These are phyloP conservation scores for Talaromyces wortmannii DNA, from an alignment of 495 filamentous ascomycete genomes.

Conservation along the genomic window DNA sequence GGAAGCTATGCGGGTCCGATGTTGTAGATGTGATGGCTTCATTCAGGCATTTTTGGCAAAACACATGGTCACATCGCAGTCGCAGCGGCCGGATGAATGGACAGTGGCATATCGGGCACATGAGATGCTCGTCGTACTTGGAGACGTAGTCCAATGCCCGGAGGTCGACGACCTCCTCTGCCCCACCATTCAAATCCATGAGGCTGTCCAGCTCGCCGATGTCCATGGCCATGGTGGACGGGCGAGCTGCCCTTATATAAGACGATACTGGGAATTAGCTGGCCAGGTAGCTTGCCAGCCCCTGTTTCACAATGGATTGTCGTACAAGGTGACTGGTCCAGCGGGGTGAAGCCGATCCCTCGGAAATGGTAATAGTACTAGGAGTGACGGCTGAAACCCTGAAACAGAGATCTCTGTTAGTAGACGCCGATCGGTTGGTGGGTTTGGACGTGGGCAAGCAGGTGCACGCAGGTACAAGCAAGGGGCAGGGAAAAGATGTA, in stretches of 20 bases:
- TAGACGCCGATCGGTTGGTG: too few relatives aligned
- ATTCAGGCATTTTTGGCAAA: constrained; percentile 67
- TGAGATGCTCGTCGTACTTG: constrained; percentile 65
- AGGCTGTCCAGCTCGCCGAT: constrained; percentile 1
- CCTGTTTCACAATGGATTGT: too few relatives aligned
- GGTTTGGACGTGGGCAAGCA: too few relatives aligned
- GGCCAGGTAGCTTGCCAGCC: too few relatives aligned
- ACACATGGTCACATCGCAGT: constrained; percentile 67
- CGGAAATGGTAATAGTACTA: too few relatives aligned
- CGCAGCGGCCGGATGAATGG: constrained; percentile 67
- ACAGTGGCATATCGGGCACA: constrained; percentile 78
- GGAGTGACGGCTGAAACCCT: too few relatives aligned
- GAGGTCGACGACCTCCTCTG: constrained; percentile 49
- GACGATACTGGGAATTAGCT: too few relatives aligned
- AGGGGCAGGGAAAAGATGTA: too few relatives aligned
- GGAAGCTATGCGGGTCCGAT: constrained; percentile 31
- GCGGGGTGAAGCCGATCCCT: too few relatives aligned
- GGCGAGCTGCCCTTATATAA: constrained; percentile 3
- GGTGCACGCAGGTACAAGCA: too few relatives aligned
- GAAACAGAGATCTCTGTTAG: too few relatives aligned
- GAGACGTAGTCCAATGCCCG: constrained; percentile 64
- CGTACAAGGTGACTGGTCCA: too few relatives aligned
- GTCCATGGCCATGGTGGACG: constrained; percentile 1
- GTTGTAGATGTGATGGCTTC: constrained; percentile 44
- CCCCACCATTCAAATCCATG: constrained; percentile 21